Conservation (phyloP, 176 grass and related monocot genomes). For the Eragrostis nindensis region DNA sequence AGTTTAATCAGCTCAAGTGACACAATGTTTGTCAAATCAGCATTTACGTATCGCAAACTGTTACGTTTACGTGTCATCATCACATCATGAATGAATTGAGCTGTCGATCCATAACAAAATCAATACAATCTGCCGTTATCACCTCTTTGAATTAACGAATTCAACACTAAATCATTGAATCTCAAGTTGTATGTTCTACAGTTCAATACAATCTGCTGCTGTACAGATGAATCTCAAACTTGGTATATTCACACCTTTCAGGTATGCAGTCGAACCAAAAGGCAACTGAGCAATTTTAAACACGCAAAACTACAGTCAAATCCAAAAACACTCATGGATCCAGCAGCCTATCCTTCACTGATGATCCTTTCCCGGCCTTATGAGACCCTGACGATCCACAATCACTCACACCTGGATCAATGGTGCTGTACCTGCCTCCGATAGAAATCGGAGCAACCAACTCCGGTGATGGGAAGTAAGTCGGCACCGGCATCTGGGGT, state of each 20-base stretch:
- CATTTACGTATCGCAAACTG: not conserved
- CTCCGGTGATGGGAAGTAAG: conserved; percentile 57
- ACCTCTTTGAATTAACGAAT: not conserved
- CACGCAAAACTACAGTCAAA: not conserved
- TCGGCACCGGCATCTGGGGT: conserved; percentile 59
- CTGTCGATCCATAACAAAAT: too few relatives aligned
- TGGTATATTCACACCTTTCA: not conserved
- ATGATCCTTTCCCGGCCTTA: conserved; percentile 13
- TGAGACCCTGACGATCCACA: conserved; percentile 20
- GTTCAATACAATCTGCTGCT: not conserved
- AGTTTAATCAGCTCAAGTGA: too few relatives aligned
- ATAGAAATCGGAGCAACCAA: conserved; percentile 25
- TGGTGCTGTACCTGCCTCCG: not conserved
- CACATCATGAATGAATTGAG: not conserved
- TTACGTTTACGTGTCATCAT: not conserved
- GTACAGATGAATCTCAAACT: too few relatives aligned
- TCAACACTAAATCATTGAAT: too few relatives aligned
- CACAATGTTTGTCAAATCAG: too few relatives aligned
- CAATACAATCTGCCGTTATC: not conserved
- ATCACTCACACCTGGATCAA: conserved; percentile 4
- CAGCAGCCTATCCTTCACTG: conserved; percentile 26
- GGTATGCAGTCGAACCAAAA: not conserved
- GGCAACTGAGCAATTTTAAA: not conserved
- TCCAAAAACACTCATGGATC: conserved; percentile 22
- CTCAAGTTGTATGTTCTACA: not conserved